Percentiles rank a stretch among this genome's conserved stretches.
Evolutionary conservation across 2,329 filamentous ascomycete genomes (phyloP).

Genomic region (Hypoxylon sp.): DNA sequence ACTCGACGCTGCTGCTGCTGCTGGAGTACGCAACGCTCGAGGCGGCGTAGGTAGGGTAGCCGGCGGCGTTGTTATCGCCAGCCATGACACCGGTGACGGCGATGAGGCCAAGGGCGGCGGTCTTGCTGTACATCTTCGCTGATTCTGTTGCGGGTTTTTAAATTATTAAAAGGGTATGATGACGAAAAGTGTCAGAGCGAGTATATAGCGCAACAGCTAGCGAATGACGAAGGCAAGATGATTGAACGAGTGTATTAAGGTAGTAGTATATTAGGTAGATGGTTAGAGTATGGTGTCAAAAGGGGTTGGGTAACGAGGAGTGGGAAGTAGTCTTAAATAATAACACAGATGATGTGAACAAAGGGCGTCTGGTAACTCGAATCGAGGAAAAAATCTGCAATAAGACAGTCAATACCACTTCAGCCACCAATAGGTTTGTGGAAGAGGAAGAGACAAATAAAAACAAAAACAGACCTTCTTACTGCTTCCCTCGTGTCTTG

Average conservation of each 20-base stretch:
- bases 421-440: constrained; percentile 36
- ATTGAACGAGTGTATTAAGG: constrained; percentile 13
- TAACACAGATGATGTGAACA: constrained; percentile 25
- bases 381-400: constrained; percentile 42
- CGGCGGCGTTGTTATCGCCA: neutral
- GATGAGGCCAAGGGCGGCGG: constrained; percentile 39
- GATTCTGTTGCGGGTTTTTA: constrained; percentile 18
- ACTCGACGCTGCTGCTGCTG: no score
- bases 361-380: constrained; percentile 27
- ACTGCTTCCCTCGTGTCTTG: constrained; percentile 40
- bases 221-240: constrained; percentile 36
- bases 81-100: constrained; percentile 39
- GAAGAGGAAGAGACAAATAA: constrained; percentile 30
- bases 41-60: constrained; percentile 1
- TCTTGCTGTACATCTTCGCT: constrained; percentile 46
- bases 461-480: constrained; percentile 38
- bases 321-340: constrained; percentile 36
- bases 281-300: no score
- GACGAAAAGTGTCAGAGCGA: constrained; percentile 22
- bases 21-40: no score
- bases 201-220: constrained; percentile 25
- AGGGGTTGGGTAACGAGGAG: no score
- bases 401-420: constrained; percentile 45
- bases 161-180: neutral
- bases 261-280: constrained; percentile 4